phyloP scores from a whole-genome alignment of 2,329 filamentous ascomycete genomes.

The Fusarium goolgardi region DNA sequence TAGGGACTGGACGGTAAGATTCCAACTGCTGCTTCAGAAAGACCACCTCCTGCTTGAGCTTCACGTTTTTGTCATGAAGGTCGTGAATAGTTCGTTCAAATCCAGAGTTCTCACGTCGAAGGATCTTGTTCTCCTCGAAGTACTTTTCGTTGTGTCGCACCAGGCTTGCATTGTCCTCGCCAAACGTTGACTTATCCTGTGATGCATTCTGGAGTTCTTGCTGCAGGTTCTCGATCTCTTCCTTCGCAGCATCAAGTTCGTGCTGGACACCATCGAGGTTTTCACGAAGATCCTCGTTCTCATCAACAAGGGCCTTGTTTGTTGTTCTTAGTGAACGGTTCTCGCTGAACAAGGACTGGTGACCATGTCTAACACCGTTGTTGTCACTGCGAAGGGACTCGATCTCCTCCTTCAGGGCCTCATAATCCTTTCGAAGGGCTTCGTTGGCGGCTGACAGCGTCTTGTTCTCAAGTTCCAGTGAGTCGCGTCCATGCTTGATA shows the following conservation, averaged over 20 bases:
- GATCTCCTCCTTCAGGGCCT: slow-evolving; percentile 54
- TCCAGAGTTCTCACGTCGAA: slow-evolving; percentile 60
- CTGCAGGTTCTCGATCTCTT: slow-evolving; percentile 56
- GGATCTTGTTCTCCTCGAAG: slow-evolving; percentile 64
- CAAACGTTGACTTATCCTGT: slow-evolving; percentile 59
- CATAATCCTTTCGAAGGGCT: slow-evolving; percentile 51
- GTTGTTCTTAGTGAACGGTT: slow-evolving; percentile 59
- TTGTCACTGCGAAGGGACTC: slow-evolving; percentile 58
- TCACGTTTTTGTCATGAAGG: slow-evolving; percentile 60
- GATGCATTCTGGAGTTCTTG: slow-evolving; percentile 54
- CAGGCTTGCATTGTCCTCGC: slow-evolving; percentile 63
- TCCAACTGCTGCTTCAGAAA: slow-evolving; percentile 60
- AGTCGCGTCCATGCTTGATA: slow-evolving; percentile 54
- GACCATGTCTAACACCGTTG: slow-evolving; percentile 56
- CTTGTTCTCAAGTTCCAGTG: slow-evolving; percentile 56
- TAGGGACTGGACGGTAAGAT: slow-evolving; percentile 54
- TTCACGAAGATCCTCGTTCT: slow-evolving; percentile 59
- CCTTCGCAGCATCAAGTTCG: slow-evolving; percentile 56
- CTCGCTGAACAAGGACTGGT: slow-evolving; percentile 57
- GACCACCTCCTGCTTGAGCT: slow-evolving; percentile 61
- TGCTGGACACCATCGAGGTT: slow-evolving; percentile 55
- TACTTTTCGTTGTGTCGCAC: slow-evolving; percentile 67
- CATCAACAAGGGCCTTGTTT: slow-evolving; percentile 56
- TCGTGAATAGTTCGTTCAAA: slow-evolving; percentile 60
- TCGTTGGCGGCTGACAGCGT: slow-evolving; percentile 57